phyloP scores from a whole-genome alignment of 371 early-diverging fungal genomes.

The Zychaea mexicana region DNA sequence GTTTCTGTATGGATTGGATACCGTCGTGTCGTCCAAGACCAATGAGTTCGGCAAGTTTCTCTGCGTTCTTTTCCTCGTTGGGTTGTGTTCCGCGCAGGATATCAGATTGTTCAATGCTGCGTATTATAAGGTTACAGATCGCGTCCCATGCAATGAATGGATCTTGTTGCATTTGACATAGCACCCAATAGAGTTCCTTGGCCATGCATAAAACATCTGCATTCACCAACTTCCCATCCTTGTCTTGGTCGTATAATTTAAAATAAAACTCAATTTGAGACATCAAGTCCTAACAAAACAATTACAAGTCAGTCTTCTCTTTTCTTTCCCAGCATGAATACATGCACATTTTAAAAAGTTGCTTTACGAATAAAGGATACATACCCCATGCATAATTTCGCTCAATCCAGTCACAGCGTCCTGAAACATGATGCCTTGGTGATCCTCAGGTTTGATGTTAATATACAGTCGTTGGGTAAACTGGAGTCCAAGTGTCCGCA shows the following conservation, averaged over 20 bases:
- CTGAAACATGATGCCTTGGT: slow-evolving; percentile 68
- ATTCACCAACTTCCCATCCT: slow-evolving; percentile 64
- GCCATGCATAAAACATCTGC: slow-evolving; percentile 82
- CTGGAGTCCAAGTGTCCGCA: slow-evolving; percentile 21
- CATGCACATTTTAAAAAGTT: too few relatives aligned
- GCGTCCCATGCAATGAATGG: slow-evolving; percentile 56
- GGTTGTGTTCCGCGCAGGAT: slow-evolving; percentile 22
- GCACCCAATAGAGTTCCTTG: slow-evolving; percentile 77
- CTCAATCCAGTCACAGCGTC: slow-evolving; percentile 80
- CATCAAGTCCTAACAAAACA: slow-evolving; percentile 63
- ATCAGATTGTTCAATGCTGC: slow-evolving; percentile 64
- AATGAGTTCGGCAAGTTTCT: slow-evolving; percentile 16
- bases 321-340: too few relatives aligned
- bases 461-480: slow-evolving; percentile 57
- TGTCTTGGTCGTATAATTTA: slow-evolving; percentile 74
- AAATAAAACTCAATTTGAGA: slow-evolving; percentile 81
- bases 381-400: slow-evolving; percentile 71
- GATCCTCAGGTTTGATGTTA: slow-evolving; percentile 49
- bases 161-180: slow-evolving; percentile 43
- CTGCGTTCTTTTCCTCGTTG: slow-evolving; percentile 9
- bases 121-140: slow-evolving; percentile 61
- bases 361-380: background rate
- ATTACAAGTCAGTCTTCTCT: background rate
- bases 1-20: slow-evolving; percentile 13
- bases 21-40: background rate